phyloP scores from a whole-genome alignment of 2,329 filamentous ascomycete species.

The Tricladium varicosporioides region DNA sequence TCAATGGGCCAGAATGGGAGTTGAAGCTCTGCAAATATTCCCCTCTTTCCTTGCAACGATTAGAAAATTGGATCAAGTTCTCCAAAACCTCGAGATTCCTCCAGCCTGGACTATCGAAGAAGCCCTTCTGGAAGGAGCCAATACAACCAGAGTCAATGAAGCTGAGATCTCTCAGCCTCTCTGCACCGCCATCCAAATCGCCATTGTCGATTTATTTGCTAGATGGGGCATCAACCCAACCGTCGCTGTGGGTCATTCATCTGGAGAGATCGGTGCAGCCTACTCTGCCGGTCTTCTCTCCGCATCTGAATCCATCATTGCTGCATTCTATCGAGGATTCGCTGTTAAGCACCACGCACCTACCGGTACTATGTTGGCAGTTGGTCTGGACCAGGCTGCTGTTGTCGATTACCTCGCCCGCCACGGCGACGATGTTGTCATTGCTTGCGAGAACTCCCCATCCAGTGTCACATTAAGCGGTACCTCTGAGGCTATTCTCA shows the following conservation, averaged over 20 bases:
- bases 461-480: no score
- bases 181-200: conserved; percentile 46
- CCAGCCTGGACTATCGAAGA: background rate
- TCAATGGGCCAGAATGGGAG: conserved; percentile 6
- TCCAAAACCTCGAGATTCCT: no score
- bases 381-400: no score
- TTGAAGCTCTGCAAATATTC: no score
- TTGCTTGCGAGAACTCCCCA: no score
- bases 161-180: conserved; percentile 35
- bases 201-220: conserved; percentile 40
- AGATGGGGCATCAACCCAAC: conserved; percentile 39
- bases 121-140: background rate
- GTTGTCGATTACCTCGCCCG: no score
- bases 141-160: background rate
- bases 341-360: no score
- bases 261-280: conserved; percentile 46
- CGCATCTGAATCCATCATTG: conserved; percentile 28
- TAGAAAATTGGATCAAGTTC: no score
- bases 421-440: no score
- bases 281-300: conserved; percentile 38
- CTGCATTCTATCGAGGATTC: background rate
- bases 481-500: no score
- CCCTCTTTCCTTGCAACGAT: no score
- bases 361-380: no score
- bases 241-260: conserved; percentile 43